Evolutionary conservation across 2,329 filamentous ascomycete genomes (phyloP).

Genomic region (Trichoderma koningii): DNA sequence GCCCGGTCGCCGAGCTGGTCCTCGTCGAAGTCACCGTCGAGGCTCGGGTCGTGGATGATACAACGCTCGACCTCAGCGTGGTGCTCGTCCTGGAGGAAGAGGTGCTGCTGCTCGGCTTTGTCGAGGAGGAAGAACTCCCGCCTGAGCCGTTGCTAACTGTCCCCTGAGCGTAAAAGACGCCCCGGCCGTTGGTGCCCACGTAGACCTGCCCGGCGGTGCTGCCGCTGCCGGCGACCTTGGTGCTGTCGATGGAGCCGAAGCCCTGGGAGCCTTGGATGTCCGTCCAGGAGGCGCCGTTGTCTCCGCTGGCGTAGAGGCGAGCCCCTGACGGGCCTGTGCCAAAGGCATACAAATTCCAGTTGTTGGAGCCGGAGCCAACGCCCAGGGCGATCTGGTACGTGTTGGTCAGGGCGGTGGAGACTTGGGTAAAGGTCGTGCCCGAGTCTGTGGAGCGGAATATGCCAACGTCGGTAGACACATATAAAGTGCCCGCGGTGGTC

Average conservation of each 20-base stretch:
- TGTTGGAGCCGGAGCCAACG: constrained; percentile 12
- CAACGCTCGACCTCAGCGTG: no score
- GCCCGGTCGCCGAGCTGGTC: neutral
- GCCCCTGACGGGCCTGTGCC: constrained; percentile 3
- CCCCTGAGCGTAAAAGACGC: constrained; percentile 18
- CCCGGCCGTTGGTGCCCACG: constrained; percentile 14
- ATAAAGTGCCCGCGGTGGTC: constrained; percentile 6
- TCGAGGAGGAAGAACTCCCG: constrained; percentile 3
- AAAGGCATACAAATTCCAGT: constrained; percentile 19
- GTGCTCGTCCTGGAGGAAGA: neutral
- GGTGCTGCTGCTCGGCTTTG: neutral
- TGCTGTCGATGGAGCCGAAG: constrained; percentile 11
- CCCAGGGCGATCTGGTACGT: constrained; percentile 20
- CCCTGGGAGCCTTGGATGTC: constrained; percentile 19
- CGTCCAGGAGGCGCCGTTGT: constrained; percentile 17
- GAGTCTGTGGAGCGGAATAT: constrained; percentile 17
- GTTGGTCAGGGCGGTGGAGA: neutral
- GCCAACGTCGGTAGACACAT: constrained; percentile 13
- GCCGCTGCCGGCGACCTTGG: constrained; percentile 14
- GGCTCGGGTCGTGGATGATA: neutral
- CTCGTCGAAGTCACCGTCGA: constrained; percentile 1
- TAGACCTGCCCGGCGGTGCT: constrained; percentile 15
- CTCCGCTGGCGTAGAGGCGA: constrained; percentile 17
- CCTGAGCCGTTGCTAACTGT: constrained; percentile 13
- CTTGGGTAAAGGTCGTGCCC: constrained; percentile 2